phyloP scores from a whole-genome alignment of 2,329 filamentous ascomycete genomes.

The Diaporthe citriasiana region DNA sequence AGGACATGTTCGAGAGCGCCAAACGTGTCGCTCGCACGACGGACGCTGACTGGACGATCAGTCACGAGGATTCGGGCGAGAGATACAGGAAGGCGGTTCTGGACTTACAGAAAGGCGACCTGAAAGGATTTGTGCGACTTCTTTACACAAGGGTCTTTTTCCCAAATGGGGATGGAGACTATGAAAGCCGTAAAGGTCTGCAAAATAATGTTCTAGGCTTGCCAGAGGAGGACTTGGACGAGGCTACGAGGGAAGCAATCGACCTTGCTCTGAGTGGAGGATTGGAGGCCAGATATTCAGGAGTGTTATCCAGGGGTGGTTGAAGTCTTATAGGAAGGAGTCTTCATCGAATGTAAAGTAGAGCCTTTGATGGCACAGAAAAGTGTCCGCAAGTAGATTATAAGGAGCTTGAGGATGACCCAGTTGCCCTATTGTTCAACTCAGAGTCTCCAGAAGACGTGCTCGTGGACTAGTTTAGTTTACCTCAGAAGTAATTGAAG shows the following conservation, averaged over 20 bases:
- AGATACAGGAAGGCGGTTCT: conserved; percentile 64
- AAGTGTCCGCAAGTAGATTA: too few species aligned
- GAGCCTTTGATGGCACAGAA: too few species aligned
- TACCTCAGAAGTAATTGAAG: neutral
- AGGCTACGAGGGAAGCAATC: conserved; percentile 58
- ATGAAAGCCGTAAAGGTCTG: conserved; percentile 54
- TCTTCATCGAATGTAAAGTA: too few species aligned
- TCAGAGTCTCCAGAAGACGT: neutral
- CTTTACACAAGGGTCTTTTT: conserved; percentile 72
- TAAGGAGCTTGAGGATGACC: too few species aligned
- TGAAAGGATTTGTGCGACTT: conserved; percentile 60
- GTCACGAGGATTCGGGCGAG: conserved; percentile 59
- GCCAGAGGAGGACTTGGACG: conserved; percentile 71
- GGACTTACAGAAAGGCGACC: conserved; percentile 58
- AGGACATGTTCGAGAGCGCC: conserved; percentile 75
- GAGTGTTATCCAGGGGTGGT: neutral
- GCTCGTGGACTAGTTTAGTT: neutral
- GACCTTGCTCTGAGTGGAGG: conserved; percentile 9
- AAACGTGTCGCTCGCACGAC: conserved; percentile 70
- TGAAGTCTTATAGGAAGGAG: neutral
- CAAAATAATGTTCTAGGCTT: conserved; percentile 70
- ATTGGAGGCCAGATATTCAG: neutral
- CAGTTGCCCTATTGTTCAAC: too few species aligned
- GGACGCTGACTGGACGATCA: conserved; percentile 73
- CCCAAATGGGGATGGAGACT: conserved; percentile 58